phyloP scores from a whole-genome alignment of 1,284 basidiomycete genomes.

The Coniferiporia sulphurascens region DNA sequence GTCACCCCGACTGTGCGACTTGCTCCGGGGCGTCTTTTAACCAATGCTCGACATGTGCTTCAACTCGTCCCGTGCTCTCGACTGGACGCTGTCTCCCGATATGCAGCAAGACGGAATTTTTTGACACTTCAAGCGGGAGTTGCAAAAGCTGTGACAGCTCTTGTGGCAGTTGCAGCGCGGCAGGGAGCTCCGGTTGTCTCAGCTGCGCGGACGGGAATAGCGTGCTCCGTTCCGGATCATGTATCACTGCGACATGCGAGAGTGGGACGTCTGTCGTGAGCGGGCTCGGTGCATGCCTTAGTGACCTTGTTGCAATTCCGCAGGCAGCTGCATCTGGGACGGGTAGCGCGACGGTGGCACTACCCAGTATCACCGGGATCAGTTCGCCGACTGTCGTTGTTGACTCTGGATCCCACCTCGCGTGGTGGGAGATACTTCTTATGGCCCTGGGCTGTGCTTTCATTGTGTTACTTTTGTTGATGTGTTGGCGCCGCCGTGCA shows the following conservation, averaged over 20 bases:
- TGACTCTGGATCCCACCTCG: constrained; percentile 35
- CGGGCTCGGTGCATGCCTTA: constrained; percentile 72
- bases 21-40: constrained; percentile 70
- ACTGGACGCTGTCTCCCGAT: constrained; percentile 71
- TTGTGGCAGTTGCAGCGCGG: constrained; percentile 69
- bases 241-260: constrained; percentile 55
- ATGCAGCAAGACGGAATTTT: constrained; percentile 66
- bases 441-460: constrained; percentile 77
- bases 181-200: constrained; percentile 63
- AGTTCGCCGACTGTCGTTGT: constrained; percentile 36
- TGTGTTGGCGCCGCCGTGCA: constrained; percentile 63
- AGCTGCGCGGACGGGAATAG: constrained; percentile 61
- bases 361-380: constrained; percentile 55
- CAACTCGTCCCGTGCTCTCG: constrained; percentile 63
- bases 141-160: constrained; percentile 69
- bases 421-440: constrained; percentile 79
- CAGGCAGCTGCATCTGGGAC: constrained; percentile 36
- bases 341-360: constrained; percentile 34
- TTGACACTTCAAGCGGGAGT: constrained; percentile 55
- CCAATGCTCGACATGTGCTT: constrained; percentile 68
- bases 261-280: constrained; percentile 49
- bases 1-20: constrained; percentile 77
- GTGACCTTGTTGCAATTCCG: constrained; percentile 58
- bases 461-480: constrained; percentile 62
- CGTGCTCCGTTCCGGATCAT: constrained; percentile 59